Evolutionary conservation across 2,329 filamentous ascomycete genomes (phyloP), one percentile per base, ranked within the genome.

Genomic region (Dryadomyces quercus-mongolicae): DNA sequence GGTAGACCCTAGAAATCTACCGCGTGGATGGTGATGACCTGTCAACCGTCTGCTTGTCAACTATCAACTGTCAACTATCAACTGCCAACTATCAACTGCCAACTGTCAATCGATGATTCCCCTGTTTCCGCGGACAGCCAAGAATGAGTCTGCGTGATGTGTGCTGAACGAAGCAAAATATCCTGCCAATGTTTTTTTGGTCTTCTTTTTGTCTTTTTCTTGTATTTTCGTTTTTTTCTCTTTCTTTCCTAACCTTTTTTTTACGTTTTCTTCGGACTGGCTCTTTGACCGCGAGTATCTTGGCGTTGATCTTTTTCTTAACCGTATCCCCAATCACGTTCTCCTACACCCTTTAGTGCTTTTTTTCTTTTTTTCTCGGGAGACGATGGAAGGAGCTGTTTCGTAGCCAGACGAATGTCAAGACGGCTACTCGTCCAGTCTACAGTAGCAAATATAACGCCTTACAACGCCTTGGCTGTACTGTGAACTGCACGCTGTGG

Each of bases 291-390:
- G 51, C 43, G 20, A 53, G 42, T 34, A 49, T 45, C 18, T 20
- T 55, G 57, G 57, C 57, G 57, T 59, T 59, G 42, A 53, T 55
- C 53, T 57, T 59, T 50, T 13, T 49, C 15, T 52, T 52, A n/a
- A 42, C 50, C 16, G 45, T 25, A 25, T 25, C n/a, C 18, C 46
- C 53, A 53, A 55, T 50, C 40, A 16, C 6, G 21, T 44, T 34
- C 53, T 20, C 38, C 43, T 42, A 36, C 50, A 36, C 49, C 20
- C 51, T 21, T 21, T 25, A 48, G n/a, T 50, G 5, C 13, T 49
- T 46, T 20, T 40, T 44, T 43, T 42, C 46, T 52, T 18, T 25
- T 38, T 8, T 34, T 40, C 36, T 40, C 36, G 36, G 22, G 46
- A 49, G 22, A 36, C 46, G 36, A 40, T 40, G 36, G 36, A 12